These are phyloP conservation scores for Elaeagnus macrophylla DNA, from an alignment of 306 rosid species.

Conservation along the genomic window DNA sequence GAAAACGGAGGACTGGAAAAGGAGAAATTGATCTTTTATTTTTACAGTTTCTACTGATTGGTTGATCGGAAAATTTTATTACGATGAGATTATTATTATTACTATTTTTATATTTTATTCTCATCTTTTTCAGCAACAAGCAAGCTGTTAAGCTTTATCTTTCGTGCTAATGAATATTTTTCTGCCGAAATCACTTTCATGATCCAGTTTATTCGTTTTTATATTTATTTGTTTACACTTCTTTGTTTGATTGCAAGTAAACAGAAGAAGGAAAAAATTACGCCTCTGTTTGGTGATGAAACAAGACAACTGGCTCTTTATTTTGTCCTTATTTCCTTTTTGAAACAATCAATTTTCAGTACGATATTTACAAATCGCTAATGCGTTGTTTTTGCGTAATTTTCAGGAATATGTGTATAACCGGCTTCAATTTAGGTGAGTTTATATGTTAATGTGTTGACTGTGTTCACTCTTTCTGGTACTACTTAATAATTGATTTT, in stretches of 20 bases:
- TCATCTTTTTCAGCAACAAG: constrained; percentile 9
- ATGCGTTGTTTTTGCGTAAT: constrained; percentile 15
- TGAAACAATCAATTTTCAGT: too few species aligned
- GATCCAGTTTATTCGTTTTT: neutral
- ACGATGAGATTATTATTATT: neutral
- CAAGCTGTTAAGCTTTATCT: neutral
- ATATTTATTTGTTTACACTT: neutral
- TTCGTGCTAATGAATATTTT: neutral
- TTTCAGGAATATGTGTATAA: constrained; percentile 95
- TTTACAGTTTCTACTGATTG: neutral
- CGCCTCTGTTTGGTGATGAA: neutral
- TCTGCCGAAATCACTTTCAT: neutral
- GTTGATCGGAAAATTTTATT: neutral
- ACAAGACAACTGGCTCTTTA: too few species aligned
- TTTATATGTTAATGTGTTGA: constrained; percentile 9
- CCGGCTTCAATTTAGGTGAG: constrained; percentile 86
- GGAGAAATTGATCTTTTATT: neutral
- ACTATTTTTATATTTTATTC: neutral
- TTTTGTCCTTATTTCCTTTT: too few species aligned
- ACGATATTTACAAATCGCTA: neutral
- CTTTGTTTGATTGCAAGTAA: constrained; percentile 18
- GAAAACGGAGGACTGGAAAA: neutral
- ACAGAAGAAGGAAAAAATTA: neutral
- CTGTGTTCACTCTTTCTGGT: neutral
- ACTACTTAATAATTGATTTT: constrained; percentile 1